Conservation (phyloP, 208 protist genomes). For the Leishmania major region DNA sequence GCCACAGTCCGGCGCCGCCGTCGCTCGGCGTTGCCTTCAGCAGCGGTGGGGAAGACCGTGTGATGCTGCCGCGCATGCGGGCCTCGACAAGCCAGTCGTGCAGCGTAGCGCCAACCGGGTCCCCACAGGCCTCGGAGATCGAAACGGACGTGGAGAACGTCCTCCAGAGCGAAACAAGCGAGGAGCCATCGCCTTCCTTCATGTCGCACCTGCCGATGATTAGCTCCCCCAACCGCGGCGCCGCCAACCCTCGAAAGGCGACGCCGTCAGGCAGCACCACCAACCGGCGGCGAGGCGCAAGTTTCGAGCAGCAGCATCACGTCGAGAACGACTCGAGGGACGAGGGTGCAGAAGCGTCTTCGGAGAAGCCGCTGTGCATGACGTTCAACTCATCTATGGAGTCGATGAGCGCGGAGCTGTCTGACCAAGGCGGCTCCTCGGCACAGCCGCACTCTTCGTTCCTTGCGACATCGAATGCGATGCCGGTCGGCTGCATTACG, state of each 20-base stretch:
- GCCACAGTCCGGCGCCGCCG: background rate
- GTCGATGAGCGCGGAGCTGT: background rate
- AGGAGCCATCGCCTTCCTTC: conserved; percentile 3
- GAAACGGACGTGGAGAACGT: conserved; percentile 14
- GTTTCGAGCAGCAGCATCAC: background rate
- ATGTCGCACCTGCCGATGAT: background rate
- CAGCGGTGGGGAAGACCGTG: conserved; percentile 11
- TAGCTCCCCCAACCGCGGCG: background rate
- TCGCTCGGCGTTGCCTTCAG: conserved; percentile 9
- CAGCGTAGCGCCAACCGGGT: background rate
- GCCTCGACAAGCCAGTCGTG: conserved; percentile 10
- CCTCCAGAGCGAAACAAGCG: conserved; percentile 10
- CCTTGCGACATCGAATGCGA: background rate
- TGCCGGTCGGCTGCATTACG: conserved; percentile 21
- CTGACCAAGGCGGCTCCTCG: background rate
- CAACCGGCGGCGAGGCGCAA: background rate
- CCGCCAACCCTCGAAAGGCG: background rate
- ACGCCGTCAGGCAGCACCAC: background rate
- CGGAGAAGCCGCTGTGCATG: conserved; percentile 12
- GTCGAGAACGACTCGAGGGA: background rate
- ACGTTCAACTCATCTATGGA: conserved; percentile 4
- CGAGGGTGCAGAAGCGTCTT: background rate
- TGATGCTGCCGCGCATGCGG: conserved; percentile 15
- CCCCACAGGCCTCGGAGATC: conserved; percentile 13
- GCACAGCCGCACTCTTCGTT: background rate